Evolutionary conservation across 495 filamentous ascomycete species (phyloP).

Genomic region (Aspergillus taichungensis): DNA sequence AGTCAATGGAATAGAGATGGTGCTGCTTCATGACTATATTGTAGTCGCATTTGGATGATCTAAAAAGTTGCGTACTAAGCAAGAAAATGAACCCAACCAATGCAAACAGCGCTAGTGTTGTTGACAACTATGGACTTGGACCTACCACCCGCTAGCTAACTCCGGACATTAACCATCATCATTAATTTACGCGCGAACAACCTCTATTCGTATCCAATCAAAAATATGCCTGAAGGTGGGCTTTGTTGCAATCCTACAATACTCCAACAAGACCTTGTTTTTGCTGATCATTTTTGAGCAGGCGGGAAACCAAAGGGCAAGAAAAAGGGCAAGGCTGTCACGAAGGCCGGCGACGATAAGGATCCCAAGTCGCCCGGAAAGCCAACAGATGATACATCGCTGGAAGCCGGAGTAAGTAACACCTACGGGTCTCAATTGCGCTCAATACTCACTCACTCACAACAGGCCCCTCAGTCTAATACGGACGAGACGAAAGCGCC

Average conservation of each 20-base stretch:
- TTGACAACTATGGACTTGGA: conserved; percentile 28
- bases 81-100: no score
- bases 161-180: background rate
- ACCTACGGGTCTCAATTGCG: no score
- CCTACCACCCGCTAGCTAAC: background rate
- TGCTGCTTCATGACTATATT: no score
- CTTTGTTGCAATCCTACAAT: no score
- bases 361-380: background rate
- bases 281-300: conserved; percentile 16
- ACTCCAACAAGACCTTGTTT: background rate
- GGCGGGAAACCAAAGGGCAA: conserved; percentile 58
- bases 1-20: no score
- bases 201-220: background rate
- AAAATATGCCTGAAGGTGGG: conserved; percentile 30
- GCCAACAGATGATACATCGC: background rate
- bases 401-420: no score
- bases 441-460: no score
- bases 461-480: background rate
- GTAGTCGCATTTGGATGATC: no score
- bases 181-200: background rate
- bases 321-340: conserved; percentile 57
- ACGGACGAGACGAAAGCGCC: background rate
- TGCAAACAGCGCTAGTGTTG: conserved; percentile 23
- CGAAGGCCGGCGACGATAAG: conserved; percentile 27
- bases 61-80: conserved; percentile 1